phyloP scores from a whole-genome alignment of 2,329 filamentous ascomycete species.

The Penicillium sp. region DNA sequence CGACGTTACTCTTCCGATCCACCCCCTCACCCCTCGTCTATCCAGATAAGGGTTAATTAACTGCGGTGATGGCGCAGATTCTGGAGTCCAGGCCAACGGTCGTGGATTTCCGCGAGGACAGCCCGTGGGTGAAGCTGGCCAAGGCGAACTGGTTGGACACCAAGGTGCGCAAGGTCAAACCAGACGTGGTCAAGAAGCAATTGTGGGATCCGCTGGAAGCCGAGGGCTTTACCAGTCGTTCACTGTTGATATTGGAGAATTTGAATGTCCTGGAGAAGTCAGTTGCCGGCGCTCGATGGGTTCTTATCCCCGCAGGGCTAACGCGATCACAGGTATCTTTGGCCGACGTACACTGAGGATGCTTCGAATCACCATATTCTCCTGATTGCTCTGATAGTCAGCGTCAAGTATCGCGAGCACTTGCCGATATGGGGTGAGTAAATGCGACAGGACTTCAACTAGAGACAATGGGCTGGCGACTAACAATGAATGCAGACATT shows the following conservation, averaged over 20 bases:
- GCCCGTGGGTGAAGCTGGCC: slow-evolving; percentile 63
- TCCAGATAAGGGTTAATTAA: slow-evolving; percentile 35
- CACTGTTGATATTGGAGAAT: slow-evolving; percentile 78
- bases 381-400: slow-evolving; percentile 77
- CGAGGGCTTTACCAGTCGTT: slow-evolving; percentile 70
- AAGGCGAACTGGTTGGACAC: slow-evolving; percentile 77
- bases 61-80: slow-evolving; percentile 56
- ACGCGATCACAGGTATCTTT: slow-evolving; percentile 65
- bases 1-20: slow-evolving; percentile 27
- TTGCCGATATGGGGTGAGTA: slow-evolving; percentile 79
- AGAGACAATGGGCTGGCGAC: slow-evolving; percentile 10
- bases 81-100: slow-evolving; percentile 42
- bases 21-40: slow-evolving; percentile 19
- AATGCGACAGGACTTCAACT: not conserved
- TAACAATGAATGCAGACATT: slow-evolving; percentile 52
- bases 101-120: slow-evolving; percentile 42
- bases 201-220: slow-evolving; percentile 87
- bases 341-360: slow-evolving; percentile 86
- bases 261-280: slow-evolving; percentile 83
- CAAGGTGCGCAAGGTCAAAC: slow-evolving; percentile 70
- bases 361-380: slow-evolving; percentile 89
- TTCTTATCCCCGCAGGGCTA: slow-evolving; percentile 13
- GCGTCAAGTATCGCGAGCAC: slow-evolving; percentile 81
- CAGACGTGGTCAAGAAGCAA: slow-evolving; percentile 74
- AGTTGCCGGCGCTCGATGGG: slow-evolving; percentile 12